Evolutionary conservation across 768 basidiomycete species (phyloP), one percentile per base, ranked within the genome.

Genomic region (Pulveroboletus sp.): DNA sequence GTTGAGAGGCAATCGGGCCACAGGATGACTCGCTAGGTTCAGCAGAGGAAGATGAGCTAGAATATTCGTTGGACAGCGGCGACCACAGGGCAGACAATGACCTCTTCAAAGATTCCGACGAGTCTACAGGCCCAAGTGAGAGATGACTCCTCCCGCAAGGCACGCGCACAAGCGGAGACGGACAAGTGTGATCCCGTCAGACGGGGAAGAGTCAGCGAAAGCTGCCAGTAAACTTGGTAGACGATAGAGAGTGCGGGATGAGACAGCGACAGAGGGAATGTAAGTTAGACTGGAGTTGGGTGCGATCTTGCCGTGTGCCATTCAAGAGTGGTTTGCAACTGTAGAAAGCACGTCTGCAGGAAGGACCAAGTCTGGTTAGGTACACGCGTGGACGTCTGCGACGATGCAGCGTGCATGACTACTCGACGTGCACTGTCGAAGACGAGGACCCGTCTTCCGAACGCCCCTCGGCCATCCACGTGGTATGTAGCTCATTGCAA

Each of bases 1-100:
- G 44, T 46, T 6, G 52, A 59, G 52, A 61, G 12, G 43, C 46
- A 2, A 17, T 62, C 8, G 61, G 60, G 21, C 48, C 45, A 0
- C 47, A 54, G 54, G 37, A 63, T 35, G 57, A 60, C 10, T 32
- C 6, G 3, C 15, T 1, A 2, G 54, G 54, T 8, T 54, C 57
- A 2, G 57, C 57, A 3, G 57, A 1, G 0, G 61, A 61, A 41
- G 27, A 28, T 6, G 27, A 49, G 49, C 2, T 11, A 0, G 51
- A 47, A 31, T 47, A 43, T 35, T 24, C 26, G 5, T n/a, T 24
- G 1, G 17, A 3, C 3, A 8, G 14, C n/a, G 32, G 35, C 27
- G 27, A 27, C 3, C 7, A 7, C 7, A 7, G 5, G 27, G 27
- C 27, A 18, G 46, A 39, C 10, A 9, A 26, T 14, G 24, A 41